phyloP scores from a whole-genome alignment of 164 flowering plant genomes.

The Chimonanthus salicifolius region DNA sequence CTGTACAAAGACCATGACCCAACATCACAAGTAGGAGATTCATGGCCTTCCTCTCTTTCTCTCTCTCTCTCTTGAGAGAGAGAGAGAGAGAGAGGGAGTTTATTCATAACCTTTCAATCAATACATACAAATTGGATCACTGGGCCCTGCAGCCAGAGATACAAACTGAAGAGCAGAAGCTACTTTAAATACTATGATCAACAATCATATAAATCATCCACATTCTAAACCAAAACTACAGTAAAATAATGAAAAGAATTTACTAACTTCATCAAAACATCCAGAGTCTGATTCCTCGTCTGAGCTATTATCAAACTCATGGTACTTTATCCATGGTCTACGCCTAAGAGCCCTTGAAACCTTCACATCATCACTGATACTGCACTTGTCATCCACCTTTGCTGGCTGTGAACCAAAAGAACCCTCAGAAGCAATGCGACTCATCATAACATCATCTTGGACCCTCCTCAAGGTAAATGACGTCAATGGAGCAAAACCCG shows the following conservation, averaged over 20 bases:
- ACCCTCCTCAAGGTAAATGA: conserved; percentile 48
- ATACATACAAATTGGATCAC: no score
- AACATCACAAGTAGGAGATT: no score
- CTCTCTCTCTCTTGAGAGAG: no score
- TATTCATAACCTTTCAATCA: no score
- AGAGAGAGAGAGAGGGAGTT: no score
- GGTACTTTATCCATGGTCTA: conserved; percentile 60
- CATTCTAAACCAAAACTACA: not conserved
- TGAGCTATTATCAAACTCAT: conserved; percentile 36
- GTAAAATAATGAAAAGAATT: not conserved
- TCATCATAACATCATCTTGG: conserved; percentile 16
- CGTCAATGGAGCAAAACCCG: conserved; percentile 56
- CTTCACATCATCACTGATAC: conserved; percentile 18
- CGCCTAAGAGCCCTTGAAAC: conserved; percentile 33
- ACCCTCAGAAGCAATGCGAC: conserved; percentile 11
- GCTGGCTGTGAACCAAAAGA: conserved; percentile 18
- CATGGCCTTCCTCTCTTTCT: no score
- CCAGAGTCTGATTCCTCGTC: conserved; percentile 64
- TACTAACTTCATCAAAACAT: conserved; percentile 43
- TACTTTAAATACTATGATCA: no score
- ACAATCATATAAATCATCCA: not conserved
- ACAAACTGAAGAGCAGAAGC: no score
- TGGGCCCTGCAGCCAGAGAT: no score
- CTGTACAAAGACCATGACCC: no score
- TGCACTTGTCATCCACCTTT: conserved; percentile 12